phyloP scores from a whole-genome alignment of 2,329 filamentous ascomycete species.

The Phialemoniopsis sp. region DNA sequence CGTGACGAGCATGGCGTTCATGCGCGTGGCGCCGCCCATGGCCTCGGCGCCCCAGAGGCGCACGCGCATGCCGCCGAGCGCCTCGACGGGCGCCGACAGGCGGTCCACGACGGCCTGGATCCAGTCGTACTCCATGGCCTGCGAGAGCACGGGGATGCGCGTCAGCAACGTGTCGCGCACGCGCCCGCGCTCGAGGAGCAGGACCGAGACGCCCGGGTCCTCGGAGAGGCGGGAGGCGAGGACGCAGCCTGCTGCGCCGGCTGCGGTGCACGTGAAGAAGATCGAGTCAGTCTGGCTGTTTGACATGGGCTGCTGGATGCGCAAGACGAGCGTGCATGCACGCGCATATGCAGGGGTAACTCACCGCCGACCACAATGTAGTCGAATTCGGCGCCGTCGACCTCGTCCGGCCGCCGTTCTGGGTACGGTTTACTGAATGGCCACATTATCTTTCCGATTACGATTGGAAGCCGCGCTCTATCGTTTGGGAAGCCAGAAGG shows the following conservation, averaged over 20 bases:
- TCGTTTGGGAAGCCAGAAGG: too few species aligned
- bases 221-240: constrained; percentile 38
- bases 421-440: constrained; percentile 18
- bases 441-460: too few species aligned
- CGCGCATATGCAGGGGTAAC: not conserved
- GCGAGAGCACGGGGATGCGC: constrained; percentile 23
- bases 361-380: constrained; percentile 38
- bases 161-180: constrained; percentile 19
- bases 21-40: constrained; percentile 22
- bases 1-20: constrained; percentile 26
- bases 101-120: constrained; percentile 17
- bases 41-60: constrained; percentile 19
- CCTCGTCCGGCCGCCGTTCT: constrained; percentile 9
- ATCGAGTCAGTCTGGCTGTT: not conserved
- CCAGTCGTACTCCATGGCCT: constrained; percentile 13
- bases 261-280: constrained; percentile 9
- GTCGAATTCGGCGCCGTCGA: constrained; percentile 29
- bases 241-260: constrained; percentile 42
- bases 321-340: not conserved
- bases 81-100: constrained; percentile 18
- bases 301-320: too few species aligned
- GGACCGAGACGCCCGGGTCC: constrained; percentile 26
- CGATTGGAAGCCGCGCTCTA: too few species aligned
- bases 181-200: constrained; percentile 29
- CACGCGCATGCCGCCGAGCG: constrained; percentile 10